Evolutionary conservation across 371 early-diverging fungal genomes (phyloP).

Genomic region (Homolaphlyctis polyrhiza): DNA sequence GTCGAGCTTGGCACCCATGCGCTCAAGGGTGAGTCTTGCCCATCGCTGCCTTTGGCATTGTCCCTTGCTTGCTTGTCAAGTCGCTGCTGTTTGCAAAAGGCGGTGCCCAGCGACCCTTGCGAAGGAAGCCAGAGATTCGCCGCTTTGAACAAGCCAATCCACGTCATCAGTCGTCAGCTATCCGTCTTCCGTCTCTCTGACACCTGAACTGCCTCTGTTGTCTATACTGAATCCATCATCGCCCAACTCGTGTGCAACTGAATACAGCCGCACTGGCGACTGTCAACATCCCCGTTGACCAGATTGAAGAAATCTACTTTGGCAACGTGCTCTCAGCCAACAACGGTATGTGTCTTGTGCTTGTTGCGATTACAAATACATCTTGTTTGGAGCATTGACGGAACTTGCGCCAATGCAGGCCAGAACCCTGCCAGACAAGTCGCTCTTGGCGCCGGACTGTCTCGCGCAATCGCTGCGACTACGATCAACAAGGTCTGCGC

Average conservation of each 20-base stretch:
- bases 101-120: too few relatives aligned
- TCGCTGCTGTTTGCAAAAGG: too few relatives aligned
- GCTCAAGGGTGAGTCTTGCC: background rate
- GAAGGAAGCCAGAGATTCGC: too few relatives aligned
- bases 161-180: too few relatives aligned
- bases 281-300: conserved; percentile 13
- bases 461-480: conserved; percentile 74
- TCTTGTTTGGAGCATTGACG: too few relatives aligned
- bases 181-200: too few relatives aligned
- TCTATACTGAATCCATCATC: too few relatives aligned
- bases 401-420: conserved; percentile 47
- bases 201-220: too few relatives aligned
- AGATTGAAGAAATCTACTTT: conserved; percentile 84
- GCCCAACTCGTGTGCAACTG: background rate
- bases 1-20: conserved; percentile 71
- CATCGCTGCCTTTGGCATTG: too few relatives aligned
- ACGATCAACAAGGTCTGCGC: conserved; percentile 98
- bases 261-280: background rate
- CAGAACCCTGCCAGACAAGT: conserved; percentile 96
- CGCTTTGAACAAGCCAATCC: too few relatives aligned
- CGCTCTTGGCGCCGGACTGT: conserved; percentile 78
- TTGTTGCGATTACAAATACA: too few relatives aligned
- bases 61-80: background rate
- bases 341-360: background rate
- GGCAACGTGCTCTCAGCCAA: conserved; percentile 84